A percentile compares a stretch with the other conserved stretches of the same genome.
phyloP scores from a whole-genome alignment of 2,329 filamentous ascomycete genomes.

The Beauveria rudraprayagi region DNA sequence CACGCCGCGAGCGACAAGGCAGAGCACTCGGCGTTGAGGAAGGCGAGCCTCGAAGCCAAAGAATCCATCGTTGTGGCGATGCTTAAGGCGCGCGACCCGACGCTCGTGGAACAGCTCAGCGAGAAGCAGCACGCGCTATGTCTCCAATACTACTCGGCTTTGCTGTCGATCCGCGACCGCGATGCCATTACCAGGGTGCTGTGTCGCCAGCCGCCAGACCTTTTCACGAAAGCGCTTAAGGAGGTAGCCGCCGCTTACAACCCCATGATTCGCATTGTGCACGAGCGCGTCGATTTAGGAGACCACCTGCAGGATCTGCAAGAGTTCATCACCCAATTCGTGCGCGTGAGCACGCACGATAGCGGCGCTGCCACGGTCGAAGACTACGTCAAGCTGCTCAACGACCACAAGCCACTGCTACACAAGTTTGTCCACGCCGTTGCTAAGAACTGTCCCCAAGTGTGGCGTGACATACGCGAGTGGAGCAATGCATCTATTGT shows the following conservation, averaged over 20 bases:
- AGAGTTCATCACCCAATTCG: conserved; percentile 61
- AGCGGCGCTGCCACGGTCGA: conserved; percentile 45
- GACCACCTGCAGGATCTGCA: conserved; percentile 61
- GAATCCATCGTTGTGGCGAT: conserved; percentile 61
- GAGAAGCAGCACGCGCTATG: conserved; percentile 56
- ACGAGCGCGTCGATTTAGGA: conserved; percentile 63
- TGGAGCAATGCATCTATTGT: conserved; percentile 53
- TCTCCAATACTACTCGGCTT: conserved; percentile 61
- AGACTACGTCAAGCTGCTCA: conserved; percentile 61
- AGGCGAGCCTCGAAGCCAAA: conserved; percentile 39
- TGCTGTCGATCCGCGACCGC: conserved; percentile 67
- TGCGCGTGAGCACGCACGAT: conserved; percentile 48
- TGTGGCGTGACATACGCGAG: conserved; percentile 50
- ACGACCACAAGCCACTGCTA: conserved; percentile 52
- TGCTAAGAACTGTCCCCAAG: conserved; percentile 57
- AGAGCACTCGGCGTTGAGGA: conserved; percentile 51
- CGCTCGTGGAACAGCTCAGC: conserved; percentile 38
- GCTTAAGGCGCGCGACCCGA: conserved; percentile 44
- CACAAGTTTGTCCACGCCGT: conserved; percentile 68
- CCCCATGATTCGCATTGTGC: conserved; percentile 63
- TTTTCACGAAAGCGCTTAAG: conserved; percentile 60
- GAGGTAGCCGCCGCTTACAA: conserved; percentile 62
- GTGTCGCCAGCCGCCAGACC: conserved; percentile 62
- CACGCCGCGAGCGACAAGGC: conserved; percentile 45
- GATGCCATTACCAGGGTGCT: conserved; percentile 59